Conservation (phyloP, 805 yeast genomes). For the Candida andamanensis region DNA sequence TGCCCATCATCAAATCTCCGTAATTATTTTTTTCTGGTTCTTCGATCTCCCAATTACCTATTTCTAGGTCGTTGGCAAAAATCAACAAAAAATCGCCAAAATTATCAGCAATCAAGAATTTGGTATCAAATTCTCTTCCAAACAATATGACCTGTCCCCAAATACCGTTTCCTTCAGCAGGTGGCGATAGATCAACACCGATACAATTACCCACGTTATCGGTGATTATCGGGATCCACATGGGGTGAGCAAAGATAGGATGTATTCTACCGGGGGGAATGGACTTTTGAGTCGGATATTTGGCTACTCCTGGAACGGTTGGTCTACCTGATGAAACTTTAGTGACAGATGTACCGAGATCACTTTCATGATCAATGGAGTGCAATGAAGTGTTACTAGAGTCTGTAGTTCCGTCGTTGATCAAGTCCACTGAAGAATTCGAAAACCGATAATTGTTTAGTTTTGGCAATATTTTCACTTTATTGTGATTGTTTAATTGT, state of each 20-base stretch:
- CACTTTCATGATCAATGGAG: constrained; percentile 2
- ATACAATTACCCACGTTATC: constrained; percentile 90
- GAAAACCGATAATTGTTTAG: constrained; percentile 7
- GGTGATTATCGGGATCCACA: constrained; percentile 88
- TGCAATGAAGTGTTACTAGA: constrained; percentile 1
- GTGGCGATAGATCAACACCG: constrained; percentile 73
- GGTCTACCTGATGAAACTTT: not conserved
- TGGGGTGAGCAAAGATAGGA: constrained; percentile 76
- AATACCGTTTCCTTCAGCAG: constrained; percentile 53
- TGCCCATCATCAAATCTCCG: constrained; percentile 57
- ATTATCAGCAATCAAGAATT: constrained; percentile 77
- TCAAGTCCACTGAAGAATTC: constrained; percentile 6
- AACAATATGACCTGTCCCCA: constrained; percentile 91
- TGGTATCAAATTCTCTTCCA: constrained; percentile 91
- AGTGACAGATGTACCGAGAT: not conserved
- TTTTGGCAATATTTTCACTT: constrained; percentile 18
- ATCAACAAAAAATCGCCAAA: constrained; percentile 85
- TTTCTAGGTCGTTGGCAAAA: constrained; percentile 83
- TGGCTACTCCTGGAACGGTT: constrained; percentile 1
- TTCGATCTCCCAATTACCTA: constrained; percentile 71
- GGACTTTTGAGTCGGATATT: constrained; percentile 39
- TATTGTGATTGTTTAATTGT: constrained; percentile 15
- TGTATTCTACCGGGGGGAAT: constrained; percentile 75
- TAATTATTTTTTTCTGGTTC: constrained; percentile 44
- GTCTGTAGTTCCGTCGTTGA: constrained; percentile 2